Evolutionary conservation across 345 rosid species (phyloP).

Genomic region (Rhodamnia rubescens): DNA sequence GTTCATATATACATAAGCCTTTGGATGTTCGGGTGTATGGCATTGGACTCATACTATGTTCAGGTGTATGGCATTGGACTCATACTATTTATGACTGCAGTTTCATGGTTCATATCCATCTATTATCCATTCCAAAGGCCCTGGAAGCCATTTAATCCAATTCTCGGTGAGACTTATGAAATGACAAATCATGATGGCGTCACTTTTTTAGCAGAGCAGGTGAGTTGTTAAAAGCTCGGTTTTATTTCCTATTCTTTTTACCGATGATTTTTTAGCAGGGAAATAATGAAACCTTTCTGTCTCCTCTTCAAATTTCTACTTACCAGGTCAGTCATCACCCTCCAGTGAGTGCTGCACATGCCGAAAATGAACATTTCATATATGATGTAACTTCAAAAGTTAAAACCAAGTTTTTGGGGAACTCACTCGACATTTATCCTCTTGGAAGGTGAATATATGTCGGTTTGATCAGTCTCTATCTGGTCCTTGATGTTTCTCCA

Average conservation of each 20-base stretch:
- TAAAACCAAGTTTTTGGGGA: conserved; percentile 77
- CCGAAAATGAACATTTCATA: conserved; percentile 76
- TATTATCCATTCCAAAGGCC: conserved; percentile 71
- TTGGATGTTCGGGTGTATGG: neutral
- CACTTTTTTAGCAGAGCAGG: conserved; percentile 84
- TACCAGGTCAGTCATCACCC: conserved; percentile 93
- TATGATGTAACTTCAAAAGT: conserved; percentile 77
- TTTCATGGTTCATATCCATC: conserved; percentile 81
- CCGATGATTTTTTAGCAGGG: neutral
- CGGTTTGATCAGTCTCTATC: neutral
- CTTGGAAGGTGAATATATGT: conserved; percentile 47
- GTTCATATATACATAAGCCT: neutral
- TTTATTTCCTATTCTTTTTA: neutral
- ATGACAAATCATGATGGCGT: conserved; percentile 70
- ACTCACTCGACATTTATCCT: conserved; percentile 62
- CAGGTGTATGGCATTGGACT: neutral
- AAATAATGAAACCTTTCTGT: neutral
- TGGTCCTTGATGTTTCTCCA: neutral
- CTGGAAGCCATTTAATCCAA: conserved; percentile 97
- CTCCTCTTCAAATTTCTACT: neutral
- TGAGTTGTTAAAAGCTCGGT: conserved; percentile 8
- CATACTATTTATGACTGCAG: conserved; percentile 24
- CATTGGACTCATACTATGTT: neutral
- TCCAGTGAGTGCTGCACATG: conserved; percentile 90
- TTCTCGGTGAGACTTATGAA: conserved; percentile 94